Evolutionary conservation across 148 eudicot species (phyloP).

Genomic region (Polygonum maritimum): DNA sequence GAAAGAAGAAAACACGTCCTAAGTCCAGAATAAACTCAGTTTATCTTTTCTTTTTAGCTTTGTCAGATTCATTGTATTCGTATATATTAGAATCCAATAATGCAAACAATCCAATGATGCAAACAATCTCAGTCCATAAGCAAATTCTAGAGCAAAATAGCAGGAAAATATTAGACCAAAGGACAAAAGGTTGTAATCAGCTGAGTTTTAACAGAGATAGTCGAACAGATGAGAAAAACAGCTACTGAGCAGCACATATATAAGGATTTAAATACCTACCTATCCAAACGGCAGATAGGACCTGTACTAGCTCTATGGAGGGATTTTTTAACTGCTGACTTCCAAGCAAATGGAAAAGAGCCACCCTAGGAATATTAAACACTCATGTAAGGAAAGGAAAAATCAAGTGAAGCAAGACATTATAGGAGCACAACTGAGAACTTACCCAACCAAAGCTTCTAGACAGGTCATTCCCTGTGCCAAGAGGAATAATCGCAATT

Average conservation of each 20-base stretch:
- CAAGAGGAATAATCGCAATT: conserved; percentile 86
- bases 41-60: background rate
- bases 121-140: background rate
- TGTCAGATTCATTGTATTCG: background rate
- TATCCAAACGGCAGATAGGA: conserved; percentile 54
- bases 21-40: background rate
- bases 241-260: background rate
- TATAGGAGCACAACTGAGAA: conserved; percentile 10
- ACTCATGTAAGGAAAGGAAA: background rate
- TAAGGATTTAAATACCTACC: conserved; percentile 30
- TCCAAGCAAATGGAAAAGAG: conserved; percentile 95
- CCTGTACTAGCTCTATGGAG: conserved; percentile 52
- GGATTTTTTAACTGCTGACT: conserved; percentile 72
- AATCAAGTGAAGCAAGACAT: background rate
- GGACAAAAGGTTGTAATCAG: background rate
- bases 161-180: background rate
- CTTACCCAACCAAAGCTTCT: conserved; percentile 97
- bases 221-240: background rate
- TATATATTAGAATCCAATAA: background rate
- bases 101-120: background rate
- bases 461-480: conserved; percentile 95
- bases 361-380: conserved; percentile 44
- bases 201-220: background rate
- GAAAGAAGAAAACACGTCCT: background rate
- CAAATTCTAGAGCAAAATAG: background rate